phyloP scores from a whole-genome alignment of 495 filamentous ascomycete genomes.

The Diplogelasinospora grovesii region DNA sequence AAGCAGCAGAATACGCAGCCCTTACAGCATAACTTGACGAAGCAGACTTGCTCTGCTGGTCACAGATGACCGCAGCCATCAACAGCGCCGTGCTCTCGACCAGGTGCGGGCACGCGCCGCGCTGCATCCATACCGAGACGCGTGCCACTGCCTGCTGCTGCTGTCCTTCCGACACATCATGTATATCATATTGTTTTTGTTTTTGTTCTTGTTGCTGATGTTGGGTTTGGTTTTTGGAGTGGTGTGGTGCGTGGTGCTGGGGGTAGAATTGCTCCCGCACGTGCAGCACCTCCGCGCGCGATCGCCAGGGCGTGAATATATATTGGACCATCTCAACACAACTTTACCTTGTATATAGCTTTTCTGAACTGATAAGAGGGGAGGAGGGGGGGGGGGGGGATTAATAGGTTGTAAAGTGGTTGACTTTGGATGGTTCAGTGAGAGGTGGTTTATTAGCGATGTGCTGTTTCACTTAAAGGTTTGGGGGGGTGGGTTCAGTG shows the following conservation, averaged over 20 bases:
- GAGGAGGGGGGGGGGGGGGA: neutral
- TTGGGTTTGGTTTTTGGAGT: neutral
- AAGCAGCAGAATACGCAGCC: constrained; percentile 42
- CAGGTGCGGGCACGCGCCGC: constrained; percentile 72
- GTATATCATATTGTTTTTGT: neutral
- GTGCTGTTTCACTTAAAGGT: no score
- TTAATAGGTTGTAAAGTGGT: no score
- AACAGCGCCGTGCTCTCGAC: constrained; percentile 76
- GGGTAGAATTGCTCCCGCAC: constrained; percentile 66
- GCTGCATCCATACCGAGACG: constrained; percentile 52
- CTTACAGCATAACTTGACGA: constrained; percentile 33
- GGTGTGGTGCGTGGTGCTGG: neutral
- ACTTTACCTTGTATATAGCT: neutral
- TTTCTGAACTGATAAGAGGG: neutral
- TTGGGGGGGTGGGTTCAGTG: no score
- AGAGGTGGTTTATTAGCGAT: no score
- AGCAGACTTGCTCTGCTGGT: constrained; percentile 31
- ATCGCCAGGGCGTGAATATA: constrained; percentile 74
- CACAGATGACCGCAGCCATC: constrained; percentile 64
- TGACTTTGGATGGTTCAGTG: no score
- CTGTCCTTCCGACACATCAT: constrained; percentile 4
- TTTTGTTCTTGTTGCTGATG: neutral
- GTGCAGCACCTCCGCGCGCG: constrained; percentile 54
- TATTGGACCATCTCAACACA: constrained; percentile 58
- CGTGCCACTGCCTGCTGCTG: constrained; percentile 33